Conservation (phyloP, 2,329 filamentous ascomycete genomes). For the Chaetothyriales sp. region DNA sequence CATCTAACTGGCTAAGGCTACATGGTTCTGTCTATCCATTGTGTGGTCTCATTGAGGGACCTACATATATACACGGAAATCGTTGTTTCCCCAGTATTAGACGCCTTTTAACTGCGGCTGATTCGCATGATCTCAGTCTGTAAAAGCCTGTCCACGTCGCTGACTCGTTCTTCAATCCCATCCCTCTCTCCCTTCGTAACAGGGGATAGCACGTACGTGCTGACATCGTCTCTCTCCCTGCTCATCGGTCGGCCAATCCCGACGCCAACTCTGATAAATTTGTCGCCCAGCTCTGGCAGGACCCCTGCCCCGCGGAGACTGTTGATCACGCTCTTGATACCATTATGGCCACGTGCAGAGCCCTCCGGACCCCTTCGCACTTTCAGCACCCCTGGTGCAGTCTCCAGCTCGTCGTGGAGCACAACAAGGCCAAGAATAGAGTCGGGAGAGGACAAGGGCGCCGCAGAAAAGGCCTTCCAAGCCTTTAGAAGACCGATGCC, state of each 20-base stretch:
- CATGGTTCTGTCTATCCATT: neutral
- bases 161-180: constrained; percentile 34
- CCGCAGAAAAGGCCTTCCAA: constrained; percentile 43
- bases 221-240: constrained; percentile 52
- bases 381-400: constrained; percentile 50
- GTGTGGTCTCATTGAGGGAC: too few species aligned
- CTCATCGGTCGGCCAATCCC: constrained; percentile 71
- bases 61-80: neutral
- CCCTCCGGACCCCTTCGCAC: constrained; percentile 37
- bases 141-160: constrained; percentile 23
- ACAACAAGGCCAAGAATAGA: constrained; percentile 47
- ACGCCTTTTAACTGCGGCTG: neutral
- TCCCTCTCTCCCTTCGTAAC: constrained; percentile 41
- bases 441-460: constrained; percentile 18
- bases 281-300: constrained; percentile 37
- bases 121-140: neutral
- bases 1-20: neutral
- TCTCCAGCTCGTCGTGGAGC: constrained; percentile 79
- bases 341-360: constrained; percentile 59
- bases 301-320: constrained; percentile 10
- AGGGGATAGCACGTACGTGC: constrained; percentile 59
- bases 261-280: constrained; percentile 51
- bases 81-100: neutral
- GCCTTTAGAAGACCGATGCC: constrained; percentile 54
- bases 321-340: constrained; percentile 46